Percentiles rank a stretch among this genome's conserved stretches.
These are phyloP conservation scores for Botrytis deweyae DNA, from an alignment of 2,329 filamentous ascomycete species.

Conservation along the genomic window DNA sequence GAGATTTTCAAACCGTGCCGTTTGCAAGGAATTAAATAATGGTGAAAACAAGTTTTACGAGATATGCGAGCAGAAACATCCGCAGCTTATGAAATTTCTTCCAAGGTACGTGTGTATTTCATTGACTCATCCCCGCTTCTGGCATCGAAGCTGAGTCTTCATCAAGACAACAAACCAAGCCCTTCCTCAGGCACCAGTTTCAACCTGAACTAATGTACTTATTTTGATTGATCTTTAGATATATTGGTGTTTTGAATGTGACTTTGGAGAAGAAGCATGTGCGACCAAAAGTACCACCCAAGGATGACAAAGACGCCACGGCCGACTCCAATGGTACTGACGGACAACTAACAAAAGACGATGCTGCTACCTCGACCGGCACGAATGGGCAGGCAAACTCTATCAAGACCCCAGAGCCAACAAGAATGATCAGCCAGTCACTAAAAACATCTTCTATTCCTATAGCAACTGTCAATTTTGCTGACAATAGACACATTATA, in stretches of 20 bases:
- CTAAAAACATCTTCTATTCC: slow-evolving; percentile 63
- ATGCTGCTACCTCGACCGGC: slow-evolving; percentile 9
- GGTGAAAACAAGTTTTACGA: slow-evolving; percentile 99
- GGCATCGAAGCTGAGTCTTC: slow-evolving; percentile 34
- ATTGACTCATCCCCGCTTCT: slow-evolving; percentile 35
- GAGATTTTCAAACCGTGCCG: slow-evolving; percentile 89
- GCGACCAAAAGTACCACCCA: slow-evolving; percentile 60
- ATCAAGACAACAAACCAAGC: slow-evolving; percentile 26
- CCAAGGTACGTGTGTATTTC: slow-evolving; percentile 62
- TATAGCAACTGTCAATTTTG: slow-evolving; percentile 87
- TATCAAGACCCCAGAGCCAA: slow-evolving; percentile 37
- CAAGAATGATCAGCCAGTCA: slow-evolving; percentile 68
- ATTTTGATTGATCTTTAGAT: slow-evolving; percentile 53
- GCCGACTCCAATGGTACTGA: slow-evolving; percentile 25
- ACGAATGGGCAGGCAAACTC: slow-evolving; percentile 23
- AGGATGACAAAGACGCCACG: slow-evolving; percentile 47
- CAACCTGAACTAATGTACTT: slow-evolving; percentile 27
- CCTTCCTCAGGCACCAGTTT: slow-evolving; percentile 1
- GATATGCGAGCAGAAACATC: slow-evolving; percentile 86
- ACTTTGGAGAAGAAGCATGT: slow-evolving; percentile 79
- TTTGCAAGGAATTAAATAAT: slow-evolving; percentile 98
- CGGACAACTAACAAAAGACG: slow-evolving; percentile 26
- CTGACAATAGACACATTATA: slow-evolving; percentile 91
- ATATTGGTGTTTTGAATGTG: slow-evolving; percentile 95
- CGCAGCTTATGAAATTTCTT: slow-evolving; percentile 84